Percentiles rank a stretch among this genome's conserved stretches.
phyloP scores from a whole-genome alignment of 257 asterid genomes.

The Euphrasia confusa region DNA sequence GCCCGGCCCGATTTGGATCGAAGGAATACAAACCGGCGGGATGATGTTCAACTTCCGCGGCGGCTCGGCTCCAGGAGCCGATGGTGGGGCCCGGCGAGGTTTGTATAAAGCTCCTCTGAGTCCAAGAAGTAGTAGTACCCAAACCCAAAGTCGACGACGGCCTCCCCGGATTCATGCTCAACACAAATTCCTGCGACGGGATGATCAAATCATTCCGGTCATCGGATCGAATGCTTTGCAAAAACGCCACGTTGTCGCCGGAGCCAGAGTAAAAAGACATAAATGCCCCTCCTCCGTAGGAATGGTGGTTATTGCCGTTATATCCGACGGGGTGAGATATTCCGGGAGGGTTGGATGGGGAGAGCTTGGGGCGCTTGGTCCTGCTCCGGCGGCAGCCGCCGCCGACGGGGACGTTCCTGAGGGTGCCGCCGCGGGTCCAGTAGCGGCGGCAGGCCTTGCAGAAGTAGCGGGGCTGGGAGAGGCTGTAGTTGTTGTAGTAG shows the following conservation, averaged over 20 bases:
- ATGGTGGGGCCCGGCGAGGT: constrained; percentile 24
- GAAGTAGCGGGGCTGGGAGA: constrained; percentile 54
- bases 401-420: constrained; percentile 51
- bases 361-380: constrained; percentile 34
- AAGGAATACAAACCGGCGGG: constrained; percentile 32
- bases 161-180: constrained; percentile 26
- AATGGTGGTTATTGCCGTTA: not conserved
- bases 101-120: constrained; percentile 28
- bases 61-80: constrained; percentile 23
- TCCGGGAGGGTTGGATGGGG: constrained; percentile 15
- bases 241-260: constrained; percentile 27
- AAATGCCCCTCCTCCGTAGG: constrained; percentile 25
- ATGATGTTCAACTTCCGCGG: constrained; percentile 13
- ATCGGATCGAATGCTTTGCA: constrained; percentile 23
- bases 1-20: constrained; percentile 30
- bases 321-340: constrained; percentile 9
- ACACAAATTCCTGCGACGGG: not conserved
- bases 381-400: constrained; percentile 44
- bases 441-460: constrained; percentile 48
- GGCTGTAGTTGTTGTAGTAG: constrained; percentile 54
- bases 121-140: constrained; percentile 55
- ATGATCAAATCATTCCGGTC: not conserved
- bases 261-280: constrained; percentile 26
- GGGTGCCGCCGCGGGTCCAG: constrained; percentile 61
- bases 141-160: too few species aligned